Conservation (phyloP, 805 yeast species). For the Starmerella floricola region DNA sequence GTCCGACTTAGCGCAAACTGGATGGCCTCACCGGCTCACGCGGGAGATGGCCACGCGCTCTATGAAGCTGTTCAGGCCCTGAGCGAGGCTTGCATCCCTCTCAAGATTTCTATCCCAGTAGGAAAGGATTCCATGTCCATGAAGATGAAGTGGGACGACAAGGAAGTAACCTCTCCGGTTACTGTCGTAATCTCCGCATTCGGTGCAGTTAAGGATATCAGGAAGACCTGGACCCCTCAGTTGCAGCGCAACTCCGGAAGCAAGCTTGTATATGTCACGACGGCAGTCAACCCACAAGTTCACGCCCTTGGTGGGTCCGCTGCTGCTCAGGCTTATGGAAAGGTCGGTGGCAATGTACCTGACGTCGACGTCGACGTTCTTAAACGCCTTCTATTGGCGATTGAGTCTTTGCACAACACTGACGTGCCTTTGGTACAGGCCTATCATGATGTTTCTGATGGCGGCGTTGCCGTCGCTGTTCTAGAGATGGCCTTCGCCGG, state of each 20-base stretch:
- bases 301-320: constrained; percentile 85
- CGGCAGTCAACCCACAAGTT: constrained; percentile 32
- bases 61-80: constrained; percentile 96
- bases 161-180: constrained; percentile 91
- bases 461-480: constrained; percentile 78
- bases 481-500: constrained; percentile 97
- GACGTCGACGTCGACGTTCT: constrained; percentile 55
- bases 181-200: constrained; percentile 86
- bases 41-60: constrained; percentile 88
- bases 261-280: constrained; percentile 63
- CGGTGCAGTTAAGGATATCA: constrained; percentile 71
- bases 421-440: constrained; percentile 50
- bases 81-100: constrained; percentile 88
- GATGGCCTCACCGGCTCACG: constrained; percentile 96
- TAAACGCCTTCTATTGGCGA: constrained; percentile 56
- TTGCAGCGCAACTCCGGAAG: constrained; percentile 45
- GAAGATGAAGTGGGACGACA: constrained; percentile 87
- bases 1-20: constrained; percentile 92
- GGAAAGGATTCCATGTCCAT: constrained; percentile 99
- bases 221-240: constrained; percentile 92
- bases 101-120: constrained; percentile 88
- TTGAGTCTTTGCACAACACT: constrained; percentile 59
- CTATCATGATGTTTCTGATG: constrained; percentile 93
- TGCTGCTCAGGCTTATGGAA: constrained; percentile 81
- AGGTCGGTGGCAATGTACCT: constrained; percentile 74